Evolutionary conservation across 768 basidiomycete genomes (phyloP).

Genomic region (Crassisporium funariophilum): DNA sequence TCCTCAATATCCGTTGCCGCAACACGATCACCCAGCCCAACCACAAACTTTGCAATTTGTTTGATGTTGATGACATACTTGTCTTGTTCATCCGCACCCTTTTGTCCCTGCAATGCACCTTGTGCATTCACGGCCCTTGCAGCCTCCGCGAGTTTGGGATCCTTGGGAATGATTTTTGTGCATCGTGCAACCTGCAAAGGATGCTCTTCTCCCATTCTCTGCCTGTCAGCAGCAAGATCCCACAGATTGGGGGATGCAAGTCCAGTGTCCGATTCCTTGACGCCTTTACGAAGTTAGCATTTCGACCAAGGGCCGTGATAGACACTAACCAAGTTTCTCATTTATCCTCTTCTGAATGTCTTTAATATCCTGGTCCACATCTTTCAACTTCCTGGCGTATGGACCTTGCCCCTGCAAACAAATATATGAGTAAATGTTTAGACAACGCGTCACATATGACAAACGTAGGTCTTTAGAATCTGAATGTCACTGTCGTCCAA

Average conservation of each 20-base stretch:
- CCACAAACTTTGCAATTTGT: constrained; percentile 99
- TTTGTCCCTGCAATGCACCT: constrained; percentile 82
- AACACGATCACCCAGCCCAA: constrained; percentile 94
- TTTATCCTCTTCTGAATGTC: constrained; percentile 97
- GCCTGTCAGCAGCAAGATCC: constrained; percentile 93
- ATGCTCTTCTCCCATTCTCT: constrained; percentile 90
- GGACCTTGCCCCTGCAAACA: constrained; percentile 92
- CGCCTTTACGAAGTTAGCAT: no score
- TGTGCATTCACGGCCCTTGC: constrained; percentile 78
- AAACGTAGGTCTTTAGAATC: constrained; percentile 96
- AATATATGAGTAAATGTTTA: constrained; percentile 3
- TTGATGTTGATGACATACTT: constrained; percentile 99
- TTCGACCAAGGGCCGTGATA: neutral
- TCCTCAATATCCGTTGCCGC: constrained; percentile 99
- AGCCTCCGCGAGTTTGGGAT: constrained; percentile 72
- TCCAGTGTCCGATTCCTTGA: constrained; percentile 98
- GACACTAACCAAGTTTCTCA: constrained; percentile 80
- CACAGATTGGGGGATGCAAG: constrained; percentile 96
- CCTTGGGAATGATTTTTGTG: constrained; percentile 94
- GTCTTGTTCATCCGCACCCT: constrained; percentile 98
- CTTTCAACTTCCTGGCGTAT: constrained; percentile 86
- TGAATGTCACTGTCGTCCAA: constrained; percentile 99
- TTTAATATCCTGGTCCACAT: constrained; percentile 89
- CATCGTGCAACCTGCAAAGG: constrained; percentile 96
- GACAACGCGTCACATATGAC: constrained; percentile 20